A percentile compares a stretch with the other conserved stretches of the same genome.
Conservation (phyloP, 164 flowering plant species). For the Paratinospora sagittata region DNA sequence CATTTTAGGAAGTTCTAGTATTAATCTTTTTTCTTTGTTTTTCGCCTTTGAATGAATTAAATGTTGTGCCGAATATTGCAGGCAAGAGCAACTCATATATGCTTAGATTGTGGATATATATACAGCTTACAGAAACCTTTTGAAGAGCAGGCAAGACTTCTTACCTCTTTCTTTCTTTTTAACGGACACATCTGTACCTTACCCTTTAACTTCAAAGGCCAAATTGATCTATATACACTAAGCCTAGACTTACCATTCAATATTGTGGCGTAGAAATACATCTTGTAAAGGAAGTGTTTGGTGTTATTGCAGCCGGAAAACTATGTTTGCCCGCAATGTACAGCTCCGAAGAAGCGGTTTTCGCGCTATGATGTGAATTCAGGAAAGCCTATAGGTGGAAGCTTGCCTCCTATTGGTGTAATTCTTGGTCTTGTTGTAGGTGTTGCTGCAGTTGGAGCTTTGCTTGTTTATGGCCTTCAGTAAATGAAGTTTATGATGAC, state of each 20-base stretch:
- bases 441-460: slow-evolving; percentile 73
- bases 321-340: slow-evolving; percentile 83
- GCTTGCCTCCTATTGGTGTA: slow-evolving; percentile 84
- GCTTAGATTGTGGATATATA: slow-evolving; percentile 91
- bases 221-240: neutral
- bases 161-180: neutral
- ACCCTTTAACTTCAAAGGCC: neutral
- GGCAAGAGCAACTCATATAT: slow-evolving; percentile 95
- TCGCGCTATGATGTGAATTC: slow-evolving; percentile 70
- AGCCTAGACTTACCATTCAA: neutral
- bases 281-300: neutral
- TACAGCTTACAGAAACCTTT: slow-evolving; percentile 76
- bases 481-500: slow-evolving; percentile 15
- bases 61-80: slow-evolving; percentile 25
- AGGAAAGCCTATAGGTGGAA: slow-evolving; percentile 83
- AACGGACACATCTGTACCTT: neutral
- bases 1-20: neutral
- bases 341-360: slow-evolving; percentile 94
- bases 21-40: too few relatives aligned
- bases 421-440: slow-evolving; percentile 74
- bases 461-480: slow-evolving; percentile 93
- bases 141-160: slow-evolving; percentile 74
- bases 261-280: neutral
- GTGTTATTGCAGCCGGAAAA: slow-evolving; percentile 56
- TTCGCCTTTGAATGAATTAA: slow-evolving; percentile 3